Evolutionary conservation across 768 basidiomycete species (phyloP), one percentile per base, ranked within the genome.

Genomic region (Tubosaeta sp.): DNA sequence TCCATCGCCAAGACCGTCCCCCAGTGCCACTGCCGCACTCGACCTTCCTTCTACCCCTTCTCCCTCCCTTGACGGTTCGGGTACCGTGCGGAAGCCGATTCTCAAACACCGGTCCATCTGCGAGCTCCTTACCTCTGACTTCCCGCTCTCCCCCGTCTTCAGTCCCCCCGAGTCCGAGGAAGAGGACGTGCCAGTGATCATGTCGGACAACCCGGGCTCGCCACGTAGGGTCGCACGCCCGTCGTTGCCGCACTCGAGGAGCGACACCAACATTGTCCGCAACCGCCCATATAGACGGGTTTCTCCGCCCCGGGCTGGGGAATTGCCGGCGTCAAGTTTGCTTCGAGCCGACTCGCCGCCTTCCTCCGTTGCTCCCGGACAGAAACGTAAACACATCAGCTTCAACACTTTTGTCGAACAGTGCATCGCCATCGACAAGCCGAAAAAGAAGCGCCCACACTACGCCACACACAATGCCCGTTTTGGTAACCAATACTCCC

Each of bases 341-440:
- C 56, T 65, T 3, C 58, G 55, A 14, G 42, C 49, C 38, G 67
- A 67, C 3, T 53, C 59, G 12, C 56, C 53, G 9, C 55, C 51
- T 16, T n/a, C 48, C 4, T 39, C 63, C 48, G 45, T 58, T 8
- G 14, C 40, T 36, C 54, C 49, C 46, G 54, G 51, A 24, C 70
- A 62, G 52, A 85, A 84, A 75, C 90, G 86, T 73, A 86, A 86
- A 56, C 95, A 96, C 67, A 97, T 98, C 73, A 87, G 80, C 59
- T 98, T 98, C 79, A 98, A 97, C 69, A 95, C 94, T 1, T 96
- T 94, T 65, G 95, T 99, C 34, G 90, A 96, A 67, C 95, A 97
- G 67, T 93, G 83, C 64, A 95, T 99, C 52, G 86, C 90, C 38
- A 89, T 92, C 64, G 90, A 91, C 63, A 85, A 85, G 60, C 89